Evolutionary conservation across 305 asterid genomes (phyloP).

Genomic region (Fraxinus ornus): DNA sequence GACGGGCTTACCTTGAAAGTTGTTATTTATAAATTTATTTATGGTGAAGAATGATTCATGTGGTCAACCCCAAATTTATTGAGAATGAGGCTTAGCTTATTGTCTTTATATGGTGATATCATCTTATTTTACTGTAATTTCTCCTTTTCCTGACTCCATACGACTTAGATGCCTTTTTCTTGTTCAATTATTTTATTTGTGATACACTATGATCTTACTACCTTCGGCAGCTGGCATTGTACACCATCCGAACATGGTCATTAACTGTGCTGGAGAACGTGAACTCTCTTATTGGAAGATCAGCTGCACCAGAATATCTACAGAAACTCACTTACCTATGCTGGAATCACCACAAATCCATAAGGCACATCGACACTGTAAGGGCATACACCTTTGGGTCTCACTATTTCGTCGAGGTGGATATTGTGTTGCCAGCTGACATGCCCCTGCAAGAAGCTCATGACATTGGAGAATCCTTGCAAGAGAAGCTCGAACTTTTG

Average conservation of each 20-base stretch:
- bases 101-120: not conserved
- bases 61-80: not conserved
- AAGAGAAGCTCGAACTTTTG: constrained; percentile 48
- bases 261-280: constrained; percentile 50
- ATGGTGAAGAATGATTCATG: not conserved
- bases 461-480: constrained; percentile 53
- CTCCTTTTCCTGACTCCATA: not conserved
- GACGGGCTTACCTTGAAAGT: not conserved
- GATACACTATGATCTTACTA: not conserved
- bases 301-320: constrained; percentile 49
- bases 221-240: constrained; percentile 39
- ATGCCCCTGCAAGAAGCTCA: constrained; percentile 54
- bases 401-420: constrained; percentile 54
- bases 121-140: not conserved
- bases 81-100: not conserved
- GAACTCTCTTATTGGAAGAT: constrained; percentile 45
- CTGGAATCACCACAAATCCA: constrained; percentile 54
- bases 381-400: constrained; percentile 55
- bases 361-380: constrained; percentile 52
- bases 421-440: constrained; percentile 45
- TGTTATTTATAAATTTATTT: not conserved
- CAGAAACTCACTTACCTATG: constrained; percentile 55
- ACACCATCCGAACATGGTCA: constrained; percentile 56
- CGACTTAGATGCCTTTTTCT: not conserved
- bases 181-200: not conserved